These are phyloP conservation scores for Cladorrhinum samala DNA, from an alignment of 495 filamentous ascomycete species.

Conservation along the genomic window DNA sequence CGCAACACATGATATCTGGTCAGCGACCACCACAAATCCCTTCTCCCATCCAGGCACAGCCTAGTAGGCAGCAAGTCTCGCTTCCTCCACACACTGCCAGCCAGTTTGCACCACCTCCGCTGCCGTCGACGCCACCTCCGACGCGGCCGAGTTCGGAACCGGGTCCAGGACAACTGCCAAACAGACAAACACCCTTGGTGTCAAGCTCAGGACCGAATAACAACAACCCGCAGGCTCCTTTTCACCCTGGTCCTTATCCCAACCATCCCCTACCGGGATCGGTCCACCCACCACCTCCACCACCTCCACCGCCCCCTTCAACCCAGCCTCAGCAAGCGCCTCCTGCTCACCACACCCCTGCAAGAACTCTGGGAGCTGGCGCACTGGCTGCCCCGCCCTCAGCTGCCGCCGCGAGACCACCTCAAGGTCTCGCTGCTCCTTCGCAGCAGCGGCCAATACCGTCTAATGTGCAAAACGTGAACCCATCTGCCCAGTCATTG, in stretches of 20 bases:
- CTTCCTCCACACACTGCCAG: slow-evolving; percentile 33
- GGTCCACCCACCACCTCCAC: slow-evolving; percentile 14
- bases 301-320: slow-evolving; percentile 5
- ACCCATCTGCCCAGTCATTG: slow-evolving; percentile 27
- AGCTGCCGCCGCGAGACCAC: slow-evolving; percentile 10
- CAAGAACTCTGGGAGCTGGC: slow-evolving; percentile 7
- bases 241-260: slow-evolving; percentile 17
- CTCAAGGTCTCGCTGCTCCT: slow-evolving; percentile 15
- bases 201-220: slow-evolving; percentile 3
- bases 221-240: slow-evolving; percentile 4
- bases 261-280: slow-evolving; percentile 6
- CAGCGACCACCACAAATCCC: slow-evolving; percentile 16
- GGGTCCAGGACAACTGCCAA: background rate
- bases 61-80: slow-evolving; percentile 27
- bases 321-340: slow-evolving; percentile 1
- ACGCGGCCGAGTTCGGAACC: slow-evolving; percentile 10
- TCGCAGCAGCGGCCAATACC: slow-evolving; percentile 20
- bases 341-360: slow-evolving; percentile 9
- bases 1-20: slow-evolving; percentile 8
- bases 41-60: slow-evolving; percentile 23
- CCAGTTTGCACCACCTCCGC: slow-evolving; percentile 32
- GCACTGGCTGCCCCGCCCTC: slow-evolving; percentile 26
- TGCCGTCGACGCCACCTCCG: slow-evolving; percentile 13
- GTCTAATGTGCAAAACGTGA: slow-evolving; percentile 15
- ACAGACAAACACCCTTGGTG: slow-evolving; percentile 5